A percentile compares a stretch with the other conserved stretches of the same genome.
These are phyloP conservation scores for Metschnikowia vanudenii DNA, from an alignment of 805 yeast genomes.

Conservation along the genomic window DNA sequence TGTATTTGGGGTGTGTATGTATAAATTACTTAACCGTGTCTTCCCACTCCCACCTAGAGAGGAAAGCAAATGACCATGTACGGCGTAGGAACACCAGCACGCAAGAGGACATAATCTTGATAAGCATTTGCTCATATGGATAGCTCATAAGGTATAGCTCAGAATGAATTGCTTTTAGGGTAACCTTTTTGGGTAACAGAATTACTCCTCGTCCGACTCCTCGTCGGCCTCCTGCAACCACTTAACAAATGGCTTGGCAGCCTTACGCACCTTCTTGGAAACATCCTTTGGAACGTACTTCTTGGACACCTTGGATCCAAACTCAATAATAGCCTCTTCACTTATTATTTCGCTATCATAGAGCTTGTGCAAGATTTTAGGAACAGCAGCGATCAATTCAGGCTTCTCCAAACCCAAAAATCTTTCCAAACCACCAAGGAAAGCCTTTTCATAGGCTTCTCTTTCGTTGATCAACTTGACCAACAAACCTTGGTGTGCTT, in stretches of 20 bases:
- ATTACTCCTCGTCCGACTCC: slow-evolving; percentile 64
- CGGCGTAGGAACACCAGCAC: neutral
- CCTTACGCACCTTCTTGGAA: slow-evolving; percentile 90
- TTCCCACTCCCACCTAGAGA: neutral
- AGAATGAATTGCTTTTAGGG: too few species aligned
- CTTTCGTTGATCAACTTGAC: slow-evolving; percentile 65
- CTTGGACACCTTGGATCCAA: slow-evolving; percentile 92
- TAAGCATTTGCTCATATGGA: neutral
- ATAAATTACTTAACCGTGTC: slow-evolving; percentile 2
- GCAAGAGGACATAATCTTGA: neutral
- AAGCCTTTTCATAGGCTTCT: slow-evolving; percentile 75
- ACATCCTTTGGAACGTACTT: slow-evolving; percentile 90
- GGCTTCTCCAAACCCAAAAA: slow-evolving; percentile 81
- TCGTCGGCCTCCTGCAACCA: slow-evolving; percentile 96
- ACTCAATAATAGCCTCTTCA: slow-evolving; percentile 75
- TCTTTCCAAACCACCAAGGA: slow-evolving; percentile 95
- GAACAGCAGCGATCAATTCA: slow-evolving; percentile 62
- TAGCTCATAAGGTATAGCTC: neutral
- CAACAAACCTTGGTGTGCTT: slow-evolving; percentile 78
- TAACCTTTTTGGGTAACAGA: neutral
- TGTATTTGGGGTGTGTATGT: neutral
- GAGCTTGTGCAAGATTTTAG: slow-evolving; percentile 76
- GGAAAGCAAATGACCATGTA: neutral
- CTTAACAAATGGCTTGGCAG: slow-evolving; percentile 91
- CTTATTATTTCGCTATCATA: slow-evolving; percentile 82